Base-by-base conservation (phyloP, 805 yeast species). In the Starmera caribaea region DNA sequence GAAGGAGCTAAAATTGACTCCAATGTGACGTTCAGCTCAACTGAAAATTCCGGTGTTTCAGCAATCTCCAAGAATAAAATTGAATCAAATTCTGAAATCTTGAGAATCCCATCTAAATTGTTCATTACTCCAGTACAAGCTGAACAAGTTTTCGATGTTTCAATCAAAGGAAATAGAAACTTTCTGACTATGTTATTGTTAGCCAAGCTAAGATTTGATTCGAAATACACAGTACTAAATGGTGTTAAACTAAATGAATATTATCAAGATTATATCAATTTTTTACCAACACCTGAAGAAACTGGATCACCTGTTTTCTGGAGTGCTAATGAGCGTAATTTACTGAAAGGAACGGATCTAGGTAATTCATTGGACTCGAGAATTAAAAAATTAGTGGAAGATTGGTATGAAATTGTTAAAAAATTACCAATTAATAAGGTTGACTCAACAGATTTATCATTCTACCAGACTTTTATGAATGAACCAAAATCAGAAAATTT, bases 291-390 rank as follows among this genome's bases (percentile, higher is more conserved):
- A 2, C 49, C 57, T 5, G 49, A 51, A 9, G 59, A 63, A 6
- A 66, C 75, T 16, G 68, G 69, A n/a, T 65, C 79, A 10, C 95
- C 96, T 1, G 71, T 73, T 39, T 75, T 74, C 46, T 88, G 89
- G 87, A 62, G 61, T 28, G 53, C 66, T 0, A 61, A 59, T 3
- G 84, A 81, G 34, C 64, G 73, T 39, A 55, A 60, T 5, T 52
- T 68, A 29, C 55, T 88, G 10, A 63, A 68, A 34, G 89, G 89
- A 0, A 81, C 95, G 0, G 89, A 87, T 54, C 65, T 85, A 21
- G 73, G 70, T n/a, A 61, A 69, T 34, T 68, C 79, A 2, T 54
- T 81, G 29, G 65, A 68, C 16, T 66, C 66, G n/a, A 69, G 71
- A 34, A 53, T 75, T 27, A 54, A 51, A 4, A 51, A 52, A 4